Evolutionary conservation across 305 asterid genomes (phyloP).

Genomic region (Fraxinus ornus): DNA sequence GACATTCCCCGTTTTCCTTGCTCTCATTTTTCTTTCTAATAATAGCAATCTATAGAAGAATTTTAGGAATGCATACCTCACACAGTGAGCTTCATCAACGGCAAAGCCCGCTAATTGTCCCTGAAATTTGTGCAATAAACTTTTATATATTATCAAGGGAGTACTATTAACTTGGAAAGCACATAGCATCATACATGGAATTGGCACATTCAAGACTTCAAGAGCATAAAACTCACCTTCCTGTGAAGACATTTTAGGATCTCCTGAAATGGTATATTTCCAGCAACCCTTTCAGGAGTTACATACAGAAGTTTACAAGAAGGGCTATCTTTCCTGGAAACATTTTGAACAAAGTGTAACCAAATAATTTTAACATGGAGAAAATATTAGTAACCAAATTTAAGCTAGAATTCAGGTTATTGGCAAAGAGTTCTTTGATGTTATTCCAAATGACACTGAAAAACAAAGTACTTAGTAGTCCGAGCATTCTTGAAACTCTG

Average conservation of each 20-base stretch:
- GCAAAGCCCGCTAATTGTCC: conserved; percentile 86
- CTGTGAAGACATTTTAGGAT: conserved; percentile 52
- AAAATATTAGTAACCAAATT: conserved; percentile 6
- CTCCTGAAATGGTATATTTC: conserved; percentile 82
- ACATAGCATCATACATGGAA: conserved; percentile 14
- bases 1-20: conserved; percentile 6
- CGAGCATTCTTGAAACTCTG: not conserved
- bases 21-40: conserved; percentile 6
- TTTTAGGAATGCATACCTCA: conserved; percentile 52
- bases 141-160: conserved; percentile 19
- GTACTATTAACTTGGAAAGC: conserved; percentile 11
- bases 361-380: conserved; percentile 8
- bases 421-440: not conserved
- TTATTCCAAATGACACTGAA: conserved; percentile 5
- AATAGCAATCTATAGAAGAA: conserved; percentile 9
- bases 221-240: conserved; percentile 51
- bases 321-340: conserved; percentile 77
- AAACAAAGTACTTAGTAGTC: not conserved
- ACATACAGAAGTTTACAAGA: conserved; percentile 92
- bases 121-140: conserved; percentile 42
- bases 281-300: conserved; percentile 96
- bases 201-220: conserved; percentile 10
- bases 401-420: not conserved
- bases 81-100: conserved; percentile 97
- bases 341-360: conserved; percentile 19